Evolutionary conservation across 2,329 filamentous ascomycete species (phyloP).

Genomic region (Trichoderma koningii): DNA sequence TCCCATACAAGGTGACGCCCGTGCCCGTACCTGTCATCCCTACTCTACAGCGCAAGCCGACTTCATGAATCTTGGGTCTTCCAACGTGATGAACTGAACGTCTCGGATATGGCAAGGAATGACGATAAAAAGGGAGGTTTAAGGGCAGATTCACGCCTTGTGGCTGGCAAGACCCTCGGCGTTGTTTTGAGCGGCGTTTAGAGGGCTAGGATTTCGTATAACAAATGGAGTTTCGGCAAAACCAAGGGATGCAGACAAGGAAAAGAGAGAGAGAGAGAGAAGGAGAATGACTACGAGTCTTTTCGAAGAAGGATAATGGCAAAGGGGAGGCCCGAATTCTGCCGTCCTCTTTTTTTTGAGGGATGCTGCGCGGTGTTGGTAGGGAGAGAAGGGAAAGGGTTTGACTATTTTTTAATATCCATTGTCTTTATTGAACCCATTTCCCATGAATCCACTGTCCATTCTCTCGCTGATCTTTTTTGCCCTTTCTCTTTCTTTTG

Average conservation of each 20-base stretch:
- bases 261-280: no score
- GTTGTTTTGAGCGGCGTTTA: constrained; percentile 23
- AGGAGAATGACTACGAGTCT: constrained; percentile 11
- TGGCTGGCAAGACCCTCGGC: constrained; percentile 17
- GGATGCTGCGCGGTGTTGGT: constrained; percentile 11
- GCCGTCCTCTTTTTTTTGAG: neutral
- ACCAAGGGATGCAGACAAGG: neutral
- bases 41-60: constrained; percentile 36
- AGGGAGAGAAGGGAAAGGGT: constrained; percentile 1
- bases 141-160: constrained; percentile 5
- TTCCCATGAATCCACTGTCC: neutral
- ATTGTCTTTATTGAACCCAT: neutral
- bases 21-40: constrained; percentile 49
- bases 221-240: constrained; percentile 21
- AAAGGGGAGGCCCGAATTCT: neutral
- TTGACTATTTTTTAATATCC: constrained; percentile 8
- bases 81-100: constrained; percentile 4
- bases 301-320: constrained; percentile 18
- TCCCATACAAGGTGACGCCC: constrained; percentile 48
- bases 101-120: neutral
- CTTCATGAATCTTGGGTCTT: constrained; percentile 19
- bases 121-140: no score
- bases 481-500: no score
- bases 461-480: no score
- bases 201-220: constrained; percentile 17